Base-by-base conservation (phyloP, 2,329 filamentous ascomycete genomes). In the Ophiostoma piceae region DNA sequence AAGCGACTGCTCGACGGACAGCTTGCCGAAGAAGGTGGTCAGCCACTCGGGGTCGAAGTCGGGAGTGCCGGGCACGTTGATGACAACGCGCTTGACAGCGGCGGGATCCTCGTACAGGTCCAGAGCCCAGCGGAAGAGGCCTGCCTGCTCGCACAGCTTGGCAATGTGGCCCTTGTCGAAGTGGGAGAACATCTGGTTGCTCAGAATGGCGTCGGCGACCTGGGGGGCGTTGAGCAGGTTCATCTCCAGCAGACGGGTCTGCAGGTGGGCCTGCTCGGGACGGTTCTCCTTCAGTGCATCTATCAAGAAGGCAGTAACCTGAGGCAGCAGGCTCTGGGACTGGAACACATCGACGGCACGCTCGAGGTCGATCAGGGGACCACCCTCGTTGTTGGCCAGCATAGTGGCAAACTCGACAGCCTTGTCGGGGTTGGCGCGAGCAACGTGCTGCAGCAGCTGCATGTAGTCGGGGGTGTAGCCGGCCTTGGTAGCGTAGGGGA, bases 341-440 rank as follows among this genome's bases (percentile, higher is more conserved):
- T 97, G 91, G 89, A 99, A 99, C 71, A 99, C 93, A 79, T 99
- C 95, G 67, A 97, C 92, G 32, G 97, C 94, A 66, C 94, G 92
- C 78, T 97, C 92, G 70, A 98, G 88, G 75, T 98, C 95, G 74
- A 99, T 90, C 71, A 97, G 83, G 32, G 94, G 90, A 35, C 92
- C 94, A 71, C 89, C 88, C 77, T 96, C 92, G 75, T 95, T 90
- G 79, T 95, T 97, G 62, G 92, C 94, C 72, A 99, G 86, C 73
- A 92, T 88, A n/a, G 91, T 91, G 29, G 95, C 96, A 76, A 99
- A 98, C 77, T 99, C 95, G 0, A 92, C 88, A 73, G 92, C 94
- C 84, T 97, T 97, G 78, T 98, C 94, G 0, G 94, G 91, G 79
- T 94, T 96, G 73, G 92, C 87, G 9, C 93, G 89, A 66, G 96